These are phyloP conservation scores for Kingdonia uniflora DNA, from an alignment of 164 flowering plant genomes.

Conservation along the genomic window DNA sequence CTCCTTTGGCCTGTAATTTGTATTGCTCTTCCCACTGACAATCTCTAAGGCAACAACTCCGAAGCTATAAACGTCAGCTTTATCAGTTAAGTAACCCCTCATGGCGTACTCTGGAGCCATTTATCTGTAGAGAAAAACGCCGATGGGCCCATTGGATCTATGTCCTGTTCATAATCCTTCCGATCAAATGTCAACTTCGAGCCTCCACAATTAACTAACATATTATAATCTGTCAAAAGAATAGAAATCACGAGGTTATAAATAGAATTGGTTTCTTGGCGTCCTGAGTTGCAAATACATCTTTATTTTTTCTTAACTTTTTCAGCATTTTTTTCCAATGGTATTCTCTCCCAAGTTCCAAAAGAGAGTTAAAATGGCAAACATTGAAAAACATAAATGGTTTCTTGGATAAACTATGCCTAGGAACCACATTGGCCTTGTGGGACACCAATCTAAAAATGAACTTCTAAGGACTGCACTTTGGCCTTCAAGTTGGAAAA, in stretches of 20 bases:
- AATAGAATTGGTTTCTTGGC: neutral
- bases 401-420: too few species aligned
- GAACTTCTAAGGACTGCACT: too few species aligned
- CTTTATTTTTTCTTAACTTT: too few species aligned
- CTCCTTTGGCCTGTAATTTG: slow-evolving; percentile 38
- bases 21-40: slow-evolving; percentile 74
- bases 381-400: too few species aligned
- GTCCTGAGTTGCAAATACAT: neutral
- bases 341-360: too few species aligned
- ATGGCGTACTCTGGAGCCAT: slow-evolving; percentile 92
- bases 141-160: slow-evolving; percentile 26
- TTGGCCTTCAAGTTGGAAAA: too few species aligned
- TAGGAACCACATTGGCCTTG: too few species aligned
- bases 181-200: slow-evolving; percentile 13
- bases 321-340: too few species aligned
- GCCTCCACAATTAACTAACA: slow-evolving; percentile 83
- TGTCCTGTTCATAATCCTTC: slow-evolving; percentile 42
- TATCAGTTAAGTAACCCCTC: slow-evolving; percentile 72
- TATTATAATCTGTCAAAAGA: slow-evolving; percentile 38
- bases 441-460: too few species aligned
- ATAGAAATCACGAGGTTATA: neutral
- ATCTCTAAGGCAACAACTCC: slow-evolving; percentile 71
- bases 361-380: too few species aligned
- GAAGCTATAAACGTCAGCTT: slow-evolving; percentile 88
- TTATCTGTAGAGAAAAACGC: slow-evolving; percentile 19